phyloP scores from a whole-genome alignment of 768 basidiomycete species.

The Solioccasus polychromus region DNA sequence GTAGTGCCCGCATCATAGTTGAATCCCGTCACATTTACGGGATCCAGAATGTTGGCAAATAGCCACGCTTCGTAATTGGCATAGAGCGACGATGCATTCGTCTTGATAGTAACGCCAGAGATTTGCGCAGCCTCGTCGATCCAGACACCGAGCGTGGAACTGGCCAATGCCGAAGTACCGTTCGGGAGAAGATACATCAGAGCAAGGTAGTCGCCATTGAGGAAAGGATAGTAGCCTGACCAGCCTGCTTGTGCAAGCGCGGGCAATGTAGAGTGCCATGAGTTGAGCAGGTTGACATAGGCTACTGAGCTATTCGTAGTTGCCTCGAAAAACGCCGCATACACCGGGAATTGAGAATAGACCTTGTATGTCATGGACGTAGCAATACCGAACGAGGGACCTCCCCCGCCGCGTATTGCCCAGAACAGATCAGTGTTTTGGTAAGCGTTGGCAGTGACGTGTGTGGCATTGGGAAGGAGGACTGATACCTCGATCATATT shows the following conservation, averaged over 20 bases:
- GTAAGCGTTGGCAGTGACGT: conserved; percentile 29
- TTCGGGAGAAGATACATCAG: conserved; percentile 2
- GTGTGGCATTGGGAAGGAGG: background rate
- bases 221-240: conserved; percentile 27
- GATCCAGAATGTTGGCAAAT: background rate
- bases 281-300: background rate
- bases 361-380: conserved; percentile 43
- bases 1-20: background rate
- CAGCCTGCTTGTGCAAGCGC: conserved; percentile 37
- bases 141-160: background rate
- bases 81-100: background rate
- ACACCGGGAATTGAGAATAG: conserved; percentile 35
- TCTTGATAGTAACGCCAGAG: background rate
- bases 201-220: background rate
- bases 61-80: background rate
- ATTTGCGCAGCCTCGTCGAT: background rate
- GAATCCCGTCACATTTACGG: background rate
- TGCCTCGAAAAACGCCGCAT: conserved; percentile 6
- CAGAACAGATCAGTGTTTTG: conserved; percentile 22
- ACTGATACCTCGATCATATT: background rate
- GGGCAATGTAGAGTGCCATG: conserved; percentile 22
- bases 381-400: conserved; percentile 33
- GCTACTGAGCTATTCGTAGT: background rate
- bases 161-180: background rate
- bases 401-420: conserved; percentile 28